Evolutionary conservation across 2,329 filamentous ascomycete species (phyloP), one percentile per base, ranked within the genome.

Genomic region (Hypocreales sp.): DNA sequence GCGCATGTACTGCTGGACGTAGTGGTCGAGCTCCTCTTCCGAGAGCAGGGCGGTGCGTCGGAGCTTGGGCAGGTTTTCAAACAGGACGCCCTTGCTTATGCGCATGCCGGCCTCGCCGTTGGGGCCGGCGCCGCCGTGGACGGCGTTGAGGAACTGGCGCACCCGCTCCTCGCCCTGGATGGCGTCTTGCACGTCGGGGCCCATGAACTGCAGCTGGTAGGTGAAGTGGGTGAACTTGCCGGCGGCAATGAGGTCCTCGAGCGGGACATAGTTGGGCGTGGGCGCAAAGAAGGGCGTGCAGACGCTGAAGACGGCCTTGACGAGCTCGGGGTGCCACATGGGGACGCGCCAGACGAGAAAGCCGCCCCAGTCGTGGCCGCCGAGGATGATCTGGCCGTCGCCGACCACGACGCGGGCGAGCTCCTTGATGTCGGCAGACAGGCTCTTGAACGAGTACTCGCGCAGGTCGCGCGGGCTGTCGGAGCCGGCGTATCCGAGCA

Each of bases 361-460:
- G 40, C 81, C 84, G 48, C 87, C 87, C 81, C 87, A 94, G 54
- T 95, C 87, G 55, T 94, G 87, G 7, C 84, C 87, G 26, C 84
- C 83, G 10, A 94, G 65, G 31, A 94, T 75, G 43, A 93, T 77
- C 30, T 55, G 55, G 7, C 46, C 46, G 50, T 57, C 28, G 28
- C 59, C 52, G 16, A 56, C 53, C 29, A 60, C 54, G 35, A 75
- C 64, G 32, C 56, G 57, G 6, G 78, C 72, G 15, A 95, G 63
- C 34, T 72, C 73, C 14, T 72, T 75, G 38, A 95, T 66, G 44
- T 93, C 83, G 29, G 74, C 69, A 12, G 78, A 65, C 33, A 79
- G 69, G 36, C 64, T 70, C 57, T 83, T 90, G 47, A 72, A 60
- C 15, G 69, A 70, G 55, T 87, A 94, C 30, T 68, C 57, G 26